A percentile compares a stretch with the other conserved stretches of the same genome.
phyloP scores from a whole-genome alignment of 148 eudicot genomes.

The Persicaria tinctoria region DNA sequence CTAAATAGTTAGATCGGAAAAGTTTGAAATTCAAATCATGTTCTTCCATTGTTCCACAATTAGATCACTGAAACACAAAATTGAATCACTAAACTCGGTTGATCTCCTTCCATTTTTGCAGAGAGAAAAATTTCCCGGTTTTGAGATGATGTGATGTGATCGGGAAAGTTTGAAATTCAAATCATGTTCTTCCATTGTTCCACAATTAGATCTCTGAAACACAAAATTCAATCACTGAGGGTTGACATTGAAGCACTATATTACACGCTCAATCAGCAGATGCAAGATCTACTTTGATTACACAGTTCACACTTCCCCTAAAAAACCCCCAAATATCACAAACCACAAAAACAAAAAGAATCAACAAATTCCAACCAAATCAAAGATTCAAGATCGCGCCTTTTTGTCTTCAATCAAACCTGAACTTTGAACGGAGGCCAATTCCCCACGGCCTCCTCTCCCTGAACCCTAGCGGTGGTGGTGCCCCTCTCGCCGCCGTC shows the following conservation, averaged over 20 bases:
- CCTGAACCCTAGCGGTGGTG: not conserved
- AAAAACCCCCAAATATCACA: not conserved
- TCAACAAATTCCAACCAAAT: not conserved
- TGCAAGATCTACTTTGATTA: slow-evolving; percentile 3
- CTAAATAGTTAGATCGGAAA: too few relatives aligned
- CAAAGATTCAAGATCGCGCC: not conserved
- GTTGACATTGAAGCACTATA: not conserved
- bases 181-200: not conserved
- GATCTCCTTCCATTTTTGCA: too few relatives aligned
- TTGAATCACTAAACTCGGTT: too few relatives aligned
- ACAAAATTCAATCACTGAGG: not conserved
- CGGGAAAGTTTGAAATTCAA: not conserved
- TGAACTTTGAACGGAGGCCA: slow-evolving; percentile 16
- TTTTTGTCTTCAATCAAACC: not conserved
- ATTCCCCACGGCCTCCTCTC: slow-evolving; percentile 7
- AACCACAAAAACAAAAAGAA: not conserved
- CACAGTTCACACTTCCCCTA: not conserved
- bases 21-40: too few relatives aligned
- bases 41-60: too few relatives aligned
- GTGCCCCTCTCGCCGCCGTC: slow-evolving; percentile 10
- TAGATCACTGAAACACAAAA: too few relatives aligned
- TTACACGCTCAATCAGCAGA: not conserved
- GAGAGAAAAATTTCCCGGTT: too few relatives aligned
- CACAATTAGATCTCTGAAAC: too few relatives aligned
- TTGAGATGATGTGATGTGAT: too few relatives aligned